Evolutionary conservation across 352 stramenopile species (phyloP).

Genomic region (Phytophthora boehmeriae): DNA sequence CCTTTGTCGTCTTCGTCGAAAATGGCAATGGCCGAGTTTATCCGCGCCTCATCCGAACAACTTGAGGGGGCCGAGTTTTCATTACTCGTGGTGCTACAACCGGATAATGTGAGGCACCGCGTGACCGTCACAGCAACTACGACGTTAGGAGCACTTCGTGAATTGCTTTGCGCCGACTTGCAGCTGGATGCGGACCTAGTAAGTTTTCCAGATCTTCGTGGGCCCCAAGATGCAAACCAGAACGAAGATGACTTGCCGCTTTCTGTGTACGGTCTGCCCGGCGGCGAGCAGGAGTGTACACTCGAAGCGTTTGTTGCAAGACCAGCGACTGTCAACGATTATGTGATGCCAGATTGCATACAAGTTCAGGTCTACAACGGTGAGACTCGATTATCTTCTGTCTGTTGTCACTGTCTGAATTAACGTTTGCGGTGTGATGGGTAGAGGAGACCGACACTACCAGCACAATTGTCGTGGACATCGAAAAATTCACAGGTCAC

Average conservation of each 20-base stretch:
- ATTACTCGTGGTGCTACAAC: conserved; percentile 73
- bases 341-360: conserved; percentile 86
- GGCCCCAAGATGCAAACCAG: conserved; percentile 27
- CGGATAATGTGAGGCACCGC: conserved; percentile 75
- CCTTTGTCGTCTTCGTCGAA: conserved; percentile 14
- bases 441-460: conserved; percentile 50
- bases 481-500: conserved; percentile 73
- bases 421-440: neutral
- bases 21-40: conserved; percentile 39
- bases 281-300: conserved; percentile 36
- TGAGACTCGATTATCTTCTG: conserved; percentile 8
- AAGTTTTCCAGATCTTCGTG: conserved; percentile 62
- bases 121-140: conserved; percentile 57
- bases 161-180: conserved; percentile 65
- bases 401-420: neutral
- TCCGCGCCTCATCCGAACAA: conserved; percentile 28
- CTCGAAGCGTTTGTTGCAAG: conserved; percentile 59
- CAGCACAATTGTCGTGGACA: conserved; percentile 66
- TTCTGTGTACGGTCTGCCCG: conserved; percentile 40
- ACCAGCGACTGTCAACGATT: conserved; percentile 54
- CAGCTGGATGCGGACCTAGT: conserved; percentile 62
- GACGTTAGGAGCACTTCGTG: conserved; percentile 57
- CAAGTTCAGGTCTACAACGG: conserved; percentile 78
- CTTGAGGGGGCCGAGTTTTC: conserved; percentile 45
- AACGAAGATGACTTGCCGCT: conserved; percentile 46